phyloP scores from a whole-genome alignment of 2,329 filamentous ascomycete genomes.

The Colletotrichum sp. region DNA sequence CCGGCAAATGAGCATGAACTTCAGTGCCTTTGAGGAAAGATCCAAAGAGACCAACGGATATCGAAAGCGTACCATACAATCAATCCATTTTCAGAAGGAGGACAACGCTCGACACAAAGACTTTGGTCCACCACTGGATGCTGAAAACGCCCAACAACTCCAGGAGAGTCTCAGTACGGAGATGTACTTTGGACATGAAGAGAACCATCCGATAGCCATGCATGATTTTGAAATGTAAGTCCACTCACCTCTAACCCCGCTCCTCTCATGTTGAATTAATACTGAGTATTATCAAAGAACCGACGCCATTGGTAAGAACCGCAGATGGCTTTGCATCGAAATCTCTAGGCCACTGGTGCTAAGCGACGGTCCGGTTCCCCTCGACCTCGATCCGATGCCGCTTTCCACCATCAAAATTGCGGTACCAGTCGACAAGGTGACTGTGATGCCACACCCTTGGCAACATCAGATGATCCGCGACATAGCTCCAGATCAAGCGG shows the following conservation, averaged over 20 bases:
- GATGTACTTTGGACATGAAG: not conserved
- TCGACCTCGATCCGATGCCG: slow-evolving; percentile 13
- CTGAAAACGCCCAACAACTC: not conserved
- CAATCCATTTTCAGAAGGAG: not conserved
- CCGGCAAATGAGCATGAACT: not conserved
- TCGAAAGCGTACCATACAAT: not conserved
- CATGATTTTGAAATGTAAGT: slow-evolving; percentile 17
- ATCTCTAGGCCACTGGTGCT: not conserved
- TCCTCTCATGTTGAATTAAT: not conserved
- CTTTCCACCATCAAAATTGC: slow-evolving; percentile 8
- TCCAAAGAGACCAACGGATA: slow-evolving; percentile 2
- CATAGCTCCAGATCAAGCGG: not conserved
- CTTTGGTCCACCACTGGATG: not conserved
- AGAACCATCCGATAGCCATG: not conserved
- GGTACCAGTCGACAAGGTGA: slow-evolving; percentile 7
- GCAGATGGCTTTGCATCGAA: slow-evolving; percentile 7
- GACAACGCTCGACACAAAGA: not conserved
- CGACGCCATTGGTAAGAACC: not conserved
- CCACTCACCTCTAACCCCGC: not conserved
- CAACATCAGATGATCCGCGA: not conserved
- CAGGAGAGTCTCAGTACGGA: not conserved
- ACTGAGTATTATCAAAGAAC: not conserved
- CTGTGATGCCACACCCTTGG: not conserved
- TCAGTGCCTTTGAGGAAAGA: slow-evolving; percentile 5
- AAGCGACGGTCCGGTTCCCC: not conserved